Evolutionary conservation across 2,329 filamentous ascomycete species (phyloP).

Genomic region (Cylindrodendrum hubeiense): DNA sequence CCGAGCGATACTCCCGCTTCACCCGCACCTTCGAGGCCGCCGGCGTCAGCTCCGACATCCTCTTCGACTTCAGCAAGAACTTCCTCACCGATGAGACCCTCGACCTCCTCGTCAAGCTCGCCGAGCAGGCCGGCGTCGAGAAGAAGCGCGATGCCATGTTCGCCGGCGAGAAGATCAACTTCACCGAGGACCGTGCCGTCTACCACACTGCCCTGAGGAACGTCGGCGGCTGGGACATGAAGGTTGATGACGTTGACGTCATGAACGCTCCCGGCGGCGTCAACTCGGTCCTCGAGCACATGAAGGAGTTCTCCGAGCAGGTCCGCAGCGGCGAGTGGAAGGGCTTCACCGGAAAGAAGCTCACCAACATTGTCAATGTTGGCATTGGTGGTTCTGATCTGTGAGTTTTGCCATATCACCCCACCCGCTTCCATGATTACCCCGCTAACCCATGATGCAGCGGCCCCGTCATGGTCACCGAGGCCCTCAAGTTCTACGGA

Average conservation of each 20-base stretch:
- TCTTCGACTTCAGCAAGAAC: conserved; percentile 99
- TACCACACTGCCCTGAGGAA: conserved; percentile 97
- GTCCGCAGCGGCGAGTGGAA: conserved; percentile 96
- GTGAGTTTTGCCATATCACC: conserved; percentile 67
- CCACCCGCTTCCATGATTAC: conserved; percentile 19
- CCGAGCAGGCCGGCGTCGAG: conserved; percentile 90
- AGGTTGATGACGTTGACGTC: conserved; percentile 93
- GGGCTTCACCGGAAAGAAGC: conserved; percentile 96
- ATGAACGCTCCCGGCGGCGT: conserved; percentile 91
- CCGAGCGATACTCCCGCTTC: conserved; percentile 90
- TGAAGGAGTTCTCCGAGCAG: conserved; percentile 98
- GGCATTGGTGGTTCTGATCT: conserved; percentile 98
- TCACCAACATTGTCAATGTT: conserved; percentile 96
- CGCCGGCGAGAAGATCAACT: conserved; percentile 98
- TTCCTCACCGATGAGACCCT: conserved; percentile 95
- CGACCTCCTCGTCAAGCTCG: conserved; percentile 86
- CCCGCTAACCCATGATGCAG: conserved; percentile 58
- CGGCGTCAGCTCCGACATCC: conserved; percentile 85
- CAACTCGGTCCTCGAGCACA: conserved; percentile 91
- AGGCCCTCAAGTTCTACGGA: conserved; percentile 95
- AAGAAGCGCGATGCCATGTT: conserved; percentile 98
- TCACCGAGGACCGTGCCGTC: conserved; percentile 95
- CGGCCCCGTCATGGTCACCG: conserved; percentile 98
- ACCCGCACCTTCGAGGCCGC: conserved; percentile 86
- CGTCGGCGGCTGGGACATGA: conserved; percentile 81